Conservation (phyloP, 176 grass and related monocot species). For the Oryza meridionalis region DNA sequence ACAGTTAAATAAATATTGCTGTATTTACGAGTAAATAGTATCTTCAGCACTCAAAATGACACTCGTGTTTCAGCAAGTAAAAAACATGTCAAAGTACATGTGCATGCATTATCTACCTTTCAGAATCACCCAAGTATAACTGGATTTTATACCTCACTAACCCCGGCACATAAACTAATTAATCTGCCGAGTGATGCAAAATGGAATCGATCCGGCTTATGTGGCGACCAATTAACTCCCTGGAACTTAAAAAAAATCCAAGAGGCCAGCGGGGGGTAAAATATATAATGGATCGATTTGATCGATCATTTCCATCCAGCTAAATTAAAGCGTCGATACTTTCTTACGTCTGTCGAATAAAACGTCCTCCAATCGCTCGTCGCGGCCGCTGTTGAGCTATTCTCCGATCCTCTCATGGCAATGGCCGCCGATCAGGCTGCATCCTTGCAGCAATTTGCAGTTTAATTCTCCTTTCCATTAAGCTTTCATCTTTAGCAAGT, state of each 20-base stretch:
- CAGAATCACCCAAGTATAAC: background rate
- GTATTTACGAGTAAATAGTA: background rate
- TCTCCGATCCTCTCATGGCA: constrained; percentile 18
- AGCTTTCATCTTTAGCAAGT: constrained; percentile 36
- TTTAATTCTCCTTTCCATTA: background rate
- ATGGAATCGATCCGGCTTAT: constrained; percentile 45
- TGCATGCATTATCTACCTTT: background rate
- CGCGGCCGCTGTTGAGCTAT: constrained; percentile 5
- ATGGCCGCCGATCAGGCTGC: background rate
- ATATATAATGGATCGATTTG: constrained; percentile 20
- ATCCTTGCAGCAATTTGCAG: constrained; percentile 33
- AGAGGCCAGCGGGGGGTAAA: background rate
- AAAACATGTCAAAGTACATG: background rate
- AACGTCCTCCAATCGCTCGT: constrained; percentile 38
- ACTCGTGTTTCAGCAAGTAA: background rate
- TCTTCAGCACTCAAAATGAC: background rate
- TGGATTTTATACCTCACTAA: background rate
- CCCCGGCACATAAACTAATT: background rate
- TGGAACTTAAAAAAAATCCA: constrained; percentile 33
- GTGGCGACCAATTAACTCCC: constrained; percentile 34
- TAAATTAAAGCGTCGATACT: constrained; percentile 46
- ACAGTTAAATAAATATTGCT: background rate
- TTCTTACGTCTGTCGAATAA: constrained; percentile 55
- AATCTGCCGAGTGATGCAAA: background rate
- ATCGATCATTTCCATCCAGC: background rate